Evolutionary conservation across 768 basidiomycete species (phyloP), one percentile per base, ranked within the genome.

Genomic region (Trichaptum fuscoviolaceum): DNA sequence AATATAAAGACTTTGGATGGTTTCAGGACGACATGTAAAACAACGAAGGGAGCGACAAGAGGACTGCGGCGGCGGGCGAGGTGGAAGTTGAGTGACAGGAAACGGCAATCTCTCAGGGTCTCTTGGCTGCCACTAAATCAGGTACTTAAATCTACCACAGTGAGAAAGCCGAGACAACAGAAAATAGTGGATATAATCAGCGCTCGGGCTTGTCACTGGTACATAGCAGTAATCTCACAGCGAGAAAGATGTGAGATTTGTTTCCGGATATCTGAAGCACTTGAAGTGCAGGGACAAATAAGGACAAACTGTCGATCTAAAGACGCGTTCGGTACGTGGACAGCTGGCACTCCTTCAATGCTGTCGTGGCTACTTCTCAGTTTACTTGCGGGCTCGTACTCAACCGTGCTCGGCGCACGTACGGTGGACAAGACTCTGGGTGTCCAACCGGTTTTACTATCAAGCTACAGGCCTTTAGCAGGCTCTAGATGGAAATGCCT

Each of bases 401-500:
- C 15, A 24, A 18, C 36, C 5, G 63, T 64, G 24, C 35, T 57
- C n/a, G 17, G 27, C 17, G 24, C 63, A 57, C 36, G 24, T 57
- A 58, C 35, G 30, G 63, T 80, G 36, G 80, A 82, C 67, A 85
- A 85, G 72, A 84, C 82, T 0, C 77, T 81, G 52, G 91, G 91
- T 8, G 85, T 91, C 25, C 69, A 79, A 10, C 89, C 89, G 0
- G 76, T 79, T 60, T 75, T 89, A 7, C 70, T 84, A 15, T 73
- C 83, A 12, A 85, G 83, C 75, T 93, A 92, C 72, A 76, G 76
- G 2, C 82, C 89, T 15, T 66, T 65, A 35, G 76, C 79, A 7
- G 78, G 76, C 64, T 80, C 83, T 25, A 76, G 75, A 18, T 96
- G 94, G 91, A 83, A 78, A 68, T 97, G 95, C 77, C 77, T 96